Percentiles rank a stretch among this genome's conserved stretches.
Conservation (phyloP, 768 basidiomycete genomes). For the Scleroderma citrinum region DNA sequence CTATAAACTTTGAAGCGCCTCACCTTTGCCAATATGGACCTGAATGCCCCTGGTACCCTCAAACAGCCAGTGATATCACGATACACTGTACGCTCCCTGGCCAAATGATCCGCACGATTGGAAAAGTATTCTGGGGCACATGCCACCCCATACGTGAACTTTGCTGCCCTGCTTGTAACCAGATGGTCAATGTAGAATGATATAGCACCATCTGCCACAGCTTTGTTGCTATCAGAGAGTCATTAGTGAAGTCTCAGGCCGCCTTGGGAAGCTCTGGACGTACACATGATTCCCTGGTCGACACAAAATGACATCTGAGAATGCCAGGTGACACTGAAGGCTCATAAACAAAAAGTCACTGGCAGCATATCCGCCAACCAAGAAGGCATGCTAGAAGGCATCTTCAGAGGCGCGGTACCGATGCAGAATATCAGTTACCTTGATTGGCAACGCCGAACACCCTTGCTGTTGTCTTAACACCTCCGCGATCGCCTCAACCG, state of each 20-base stretch:
- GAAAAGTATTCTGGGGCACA: conserved; percentile 23
- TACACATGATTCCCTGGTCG: conserved; percentile 48
- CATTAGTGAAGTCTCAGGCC: neutral
- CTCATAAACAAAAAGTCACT: conserved; percentile 40
- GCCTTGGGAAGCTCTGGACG: conserved; percentile 13
- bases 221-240: conserved; percentile 30
- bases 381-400: conserved; percentile 30
- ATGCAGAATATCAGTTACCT: conserved; percentile 12
- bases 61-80: conserved; percentile 33
- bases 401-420: neutral
- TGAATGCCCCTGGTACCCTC: conserved; percentile 36
- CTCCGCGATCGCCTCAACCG: conserved; percentile 30
- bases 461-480: conserved; percentile 28
- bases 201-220: conserved; percentile 46
- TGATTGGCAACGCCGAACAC: conserved; percentile 17
- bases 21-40: conserved; percentile 39
- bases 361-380: conserved; percentile 49
- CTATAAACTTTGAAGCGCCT: neutral
- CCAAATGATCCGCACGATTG: conserved; percentile 31
- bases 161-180: conserved; percentile 38
- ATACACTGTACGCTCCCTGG: conserved; percentile 12
- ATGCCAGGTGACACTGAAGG: conserved; percentile 32
- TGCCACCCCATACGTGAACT: conserved; percentile 33
- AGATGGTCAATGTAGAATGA: conserved; percentile 38
- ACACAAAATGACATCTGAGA: conserved; percentile 34